Evolutionary conservation across 129 eudicot genomes (phyloP).

Genomic region (Artemisia argyi): DNA sequence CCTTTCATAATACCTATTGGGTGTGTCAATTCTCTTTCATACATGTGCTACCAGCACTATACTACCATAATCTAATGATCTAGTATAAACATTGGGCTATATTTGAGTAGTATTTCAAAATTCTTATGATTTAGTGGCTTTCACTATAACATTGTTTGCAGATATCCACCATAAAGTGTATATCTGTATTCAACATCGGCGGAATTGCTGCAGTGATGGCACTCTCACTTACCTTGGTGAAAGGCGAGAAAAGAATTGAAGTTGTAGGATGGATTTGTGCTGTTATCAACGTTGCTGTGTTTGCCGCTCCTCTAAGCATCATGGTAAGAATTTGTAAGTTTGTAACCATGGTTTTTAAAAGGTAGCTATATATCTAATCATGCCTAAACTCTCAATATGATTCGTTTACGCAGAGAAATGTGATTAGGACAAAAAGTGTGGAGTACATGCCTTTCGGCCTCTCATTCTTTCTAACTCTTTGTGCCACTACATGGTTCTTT

Average conservation of each 20-base stretch:
- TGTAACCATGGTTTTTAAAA: not conserved
- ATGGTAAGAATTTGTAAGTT: slow-evolving; percentile 58
- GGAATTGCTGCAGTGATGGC: slow-evolving; percentile 40
- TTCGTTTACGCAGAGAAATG: slow-evolving; percentile 47
- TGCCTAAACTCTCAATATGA: not conserved
- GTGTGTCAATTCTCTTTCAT: too few relatives aligned
- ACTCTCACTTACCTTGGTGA: slow-evolving; percentile 36
- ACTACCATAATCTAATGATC: not conserved
- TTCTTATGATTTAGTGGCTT: not conserved
- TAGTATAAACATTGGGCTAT: too few relatives aligned
- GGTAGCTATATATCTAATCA: not conserved
- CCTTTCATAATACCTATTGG: too few relatives aligned
- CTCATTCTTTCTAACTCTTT: slow-evolving; percentile 57
- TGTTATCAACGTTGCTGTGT: slow-evolving; percentile 53
- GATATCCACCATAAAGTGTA: slow-evolving; percentile 41
- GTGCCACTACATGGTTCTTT: slow-evolving; percentile 77
- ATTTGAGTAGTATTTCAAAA: not conserved
- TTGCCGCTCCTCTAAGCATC: slow-evolving; percentile 73
- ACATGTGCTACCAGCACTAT: not conserved
- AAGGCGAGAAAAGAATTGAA: slow-evolving; percentile 47
- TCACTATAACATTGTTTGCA: slow-evolving; percentile 12
- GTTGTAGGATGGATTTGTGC: slow-evolving; percentile 75
- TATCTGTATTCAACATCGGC: slow-evolving; percentile 49
- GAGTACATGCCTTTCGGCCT: slow-evolving; percentile 74
- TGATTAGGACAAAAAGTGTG: slow-evolving; percentile 65